Base-by-base conservation (phyloP, 306 rosid species). In the Albizia julibrissin region DNA sequence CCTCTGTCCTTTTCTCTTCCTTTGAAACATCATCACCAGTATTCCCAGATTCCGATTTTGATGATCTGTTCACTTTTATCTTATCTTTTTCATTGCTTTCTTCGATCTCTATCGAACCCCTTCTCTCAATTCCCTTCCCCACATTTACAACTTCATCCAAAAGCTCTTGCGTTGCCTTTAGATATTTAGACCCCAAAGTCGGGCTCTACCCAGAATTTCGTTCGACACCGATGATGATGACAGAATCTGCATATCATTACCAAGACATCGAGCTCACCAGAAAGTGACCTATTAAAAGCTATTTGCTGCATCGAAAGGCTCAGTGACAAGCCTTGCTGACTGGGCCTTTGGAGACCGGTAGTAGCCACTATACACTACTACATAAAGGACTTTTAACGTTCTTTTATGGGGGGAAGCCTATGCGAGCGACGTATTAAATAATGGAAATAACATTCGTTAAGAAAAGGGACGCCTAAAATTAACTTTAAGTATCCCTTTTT, bases 61-160 rank as follows among this genome's bases (percentile, higher is more conserved):
- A 16, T 34, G 44, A 16, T 34, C 74, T 82, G 43, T 82, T 80
- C 81, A 19, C 72, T 72, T 84, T 89, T 83, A 75, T 46, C 83
- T 86, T 93, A 79, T 85, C 85, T 52, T 69, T 79, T 29, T 66
- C 75, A 8, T 18, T 37, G 5, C 49, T 33, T 33, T 3, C 69
- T 72, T 29, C 50, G 10, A 69, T 39, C 49, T 47, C 67, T 31
- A 13, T 59, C 2, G 73, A 39, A 22, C 39, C 83, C 12, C 78
- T 81, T 78, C 61, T 81, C 33, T 19, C 29, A 43, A 76, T 83
- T 29, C 81, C 88, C 61, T 77, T 84, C 3, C 90, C 93, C 76
- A 91, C 94, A 59, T 87, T 83, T 47, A 89, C 94, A 56, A 89
- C 93, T 79, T 93, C 97, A 67, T 90, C 97, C 0, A 93, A 83